Evolutionary conservation across 805 yeast species (phyloP), one percentile per base, ranked within the genome.

Genomic region (Citeromyces matritensis): DNA sequence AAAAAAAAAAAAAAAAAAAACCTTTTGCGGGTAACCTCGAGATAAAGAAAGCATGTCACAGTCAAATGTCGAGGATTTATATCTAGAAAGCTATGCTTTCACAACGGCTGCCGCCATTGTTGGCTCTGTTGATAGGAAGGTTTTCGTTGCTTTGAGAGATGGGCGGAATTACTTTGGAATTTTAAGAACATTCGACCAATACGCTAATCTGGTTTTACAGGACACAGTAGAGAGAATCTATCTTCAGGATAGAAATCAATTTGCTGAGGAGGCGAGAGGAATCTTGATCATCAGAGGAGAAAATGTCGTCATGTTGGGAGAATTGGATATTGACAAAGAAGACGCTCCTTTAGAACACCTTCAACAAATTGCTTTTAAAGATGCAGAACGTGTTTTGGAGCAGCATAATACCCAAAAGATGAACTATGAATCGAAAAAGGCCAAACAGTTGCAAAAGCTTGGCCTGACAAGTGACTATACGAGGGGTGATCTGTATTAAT

Each of bases 241-340:
- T 48, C 60, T 78, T 40, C 49, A 63, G 11, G 70, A 63, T 10
- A 17, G 6, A 7, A 42, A 39, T 7, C 55, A 58, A 30, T 88
- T 74, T 48, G 94, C 81, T 6, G 95, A 88, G 50, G 42, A 47
- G 10, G 34, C 35, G 6, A 67, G 79, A 33, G 95, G 95, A 7
- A 81, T 83, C 31, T 77, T 75, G 48, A 69, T 91, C 58, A 77
- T 91, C 26, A 78, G 98, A 55, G 98, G 98, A 38, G 98, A 91
- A 53, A 88, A 88, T 45, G 91, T 91, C 6, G 91, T 86, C 7
- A 70, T 86, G 73, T 52, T 91, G 49, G 98, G 97, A 13, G 96
- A 88, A 51, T 69, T 88, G 38, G 95, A 86, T 52, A 79, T 84
- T 38, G 94, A 83, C 47, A 68, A 60, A 39, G 95, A 85, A 53